These are phyloP conservation scores for Dactylellina sp. DNA, from an alignment of 2,329 filamentous ascomycete species.

Conservation along the genomic window DNA sequence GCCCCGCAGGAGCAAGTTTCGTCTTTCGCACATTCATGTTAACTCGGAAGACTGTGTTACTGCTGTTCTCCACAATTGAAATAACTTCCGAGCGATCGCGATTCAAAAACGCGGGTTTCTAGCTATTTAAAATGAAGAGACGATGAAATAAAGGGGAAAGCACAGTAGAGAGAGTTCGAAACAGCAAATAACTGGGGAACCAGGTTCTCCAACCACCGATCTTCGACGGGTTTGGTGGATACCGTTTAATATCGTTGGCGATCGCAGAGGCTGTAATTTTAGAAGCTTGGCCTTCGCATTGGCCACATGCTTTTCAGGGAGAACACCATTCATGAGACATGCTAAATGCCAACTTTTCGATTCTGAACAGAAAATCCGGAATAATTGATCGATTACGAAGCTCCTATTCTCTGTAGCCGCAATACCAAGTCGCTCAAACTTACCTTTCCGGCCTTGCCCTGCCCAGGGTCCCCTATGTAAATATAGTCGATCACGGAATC, in stretches of 20 bases:
- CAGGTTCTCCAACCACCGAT: slow-evolving; percentile 11
- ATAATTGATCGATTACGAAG: slow-evolving; percentile 16
- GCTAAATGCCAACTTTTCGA: not conserved
- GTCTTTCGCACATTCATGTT: not conserved
- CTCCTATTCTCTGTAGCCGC: not conserved
- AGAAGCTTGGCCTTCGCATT: slow-evolving; percentile 12
- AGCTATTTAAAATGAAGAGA: not conserved
- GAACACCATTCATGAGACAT: not conserved
- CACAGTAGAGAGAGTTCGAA: not conserved
- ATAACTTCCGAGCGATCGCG: slow-evolving; percentile 49
- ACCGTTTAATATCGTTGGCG: slow-evolving; percentile 28
- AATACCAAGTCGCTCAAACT: not conserved
- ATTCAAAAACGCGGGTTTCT: slow-evolving; percentile 1
- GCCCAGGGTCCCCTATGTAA: not conserved
- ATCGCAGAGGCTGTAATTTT: slow-evolving; percentile 29
- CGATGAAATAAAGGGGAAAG: slow-evolving; percentile 29
- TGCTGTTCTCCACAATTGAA: slow-evolving; percentile 21
- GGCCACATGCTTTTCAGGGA: slow-evolving; percentile 12
- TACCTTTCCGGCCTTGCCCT: slow-evolving; percentile 15
- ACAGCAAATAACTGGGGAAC: slow-evolving; percentile 7
- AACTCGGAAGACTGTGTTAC: not conserved
- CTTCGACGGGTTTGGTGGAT: slow-evolving; percentile 14
- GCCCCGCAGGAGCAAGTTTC: not conserved
- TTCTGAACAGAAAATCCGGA: not conserved
- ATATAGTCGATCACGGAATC: slow-evolving; percentile 24